Evolutionary conservation across 2,329 filamentous ascomycete genomes (phyloP), one percentile per base, ranked within the genome.

Genomic region (Aspergillus vadensis): DNA sequence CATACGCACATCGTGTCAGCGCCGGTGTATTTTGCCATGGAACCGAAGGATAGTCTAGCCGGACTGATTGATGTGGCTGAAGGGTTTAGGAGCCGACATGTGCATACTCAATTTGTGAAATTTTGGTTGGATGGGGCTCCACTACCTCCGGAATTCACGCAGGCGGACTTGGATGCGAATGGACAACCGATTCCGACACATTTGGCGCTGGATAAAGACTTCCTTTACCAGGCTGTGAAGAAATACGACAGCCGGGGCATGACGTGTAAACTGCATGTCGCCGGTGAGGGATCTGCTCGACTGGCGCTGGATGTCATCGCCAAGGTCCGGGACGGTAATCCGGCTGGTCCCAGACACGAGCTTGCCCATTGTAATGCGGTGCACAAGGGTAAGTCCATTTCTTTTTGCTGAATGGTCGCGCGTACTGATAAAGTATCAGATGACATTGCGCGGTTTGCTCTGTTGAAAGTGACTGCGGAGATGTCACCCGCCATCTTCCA

Each of bases 81-180:
- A 2, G 53, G 53, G 2, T 68, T 69, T 56, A 61, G 66, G 10
- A 73, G 68, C 15, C 60, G 66, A 38, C 72, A 73, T 59, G 64
- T 74, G 4, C 58, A 70, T 27, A 73, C 73, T 0, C 64, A 66
- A 7, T 76, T 76, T 58, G 70, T 76, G 17, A 76, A 76, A 54
- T 69, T 76, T 55, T 67, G 73, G 56, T 66, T 76, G 27, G 74
- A 76, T 51, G 73, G 74, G 4, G 71, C 72, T 5, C 71, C 72
- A 0, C 55, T 76, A 3, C 67, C 70, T 9, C 73, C 72, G 3
- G 58, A 72, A 1, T 71, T 67, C 53, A 72, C 73, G 15, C 73
- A 74, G 8, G 56, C 53, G 17, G 63, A 62, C 5, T 57, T 77
- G 3, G 64, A 69, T 39, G 64, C 61, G 12, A 57, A 70, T 23